phyloP scores from a whole-genome alignment of 1,139 yeast species.

The Hansenula anomala region DNA sequence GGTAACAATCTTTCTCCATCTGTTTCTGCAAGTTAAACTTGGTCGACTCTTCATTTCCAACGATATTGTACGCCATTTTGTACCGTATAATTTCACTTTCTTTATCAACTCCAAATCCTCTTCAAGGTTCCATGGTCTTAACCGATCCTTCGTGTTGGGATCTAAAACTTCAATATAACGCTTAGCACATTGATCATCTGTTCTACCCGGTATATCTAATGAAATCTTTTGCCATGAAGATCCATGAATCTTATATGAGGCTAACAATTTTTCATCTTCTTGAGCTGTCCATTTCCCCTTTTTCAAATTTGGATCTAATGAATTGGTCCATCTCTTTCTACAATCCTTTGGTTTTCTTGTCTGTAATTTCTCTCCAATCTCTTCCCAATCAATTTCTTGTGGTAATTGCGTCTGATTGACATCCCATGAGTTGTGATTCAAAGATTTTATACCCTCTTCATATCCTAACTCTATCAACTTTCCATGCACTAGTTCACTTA shows the following conservation, averaged over 20 bases:
- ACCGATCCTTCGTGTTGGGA: conserved; percentile 71
- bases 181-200: conserved; percentile 94
- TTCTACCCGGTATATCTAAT: conserved; percentile 70
- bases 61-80: conserved; percentile 86
- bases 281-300: conserved; percentile 89
- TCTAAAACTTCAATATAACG: conserved; percentile 85
- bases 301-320: conserved; percentile 74
- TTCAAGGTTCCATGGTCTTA: conserved; percentile 73
- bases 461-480: conserved; percentile 27
- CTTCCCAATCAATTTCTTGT: conserved; percentile 61
- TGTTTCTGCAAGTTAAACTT: conserved; percentile 81
- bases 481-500: conserved; percentile 36
- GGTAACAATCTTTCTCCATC: conserved; percentile 86
- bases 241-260: conserved; percentile 66
- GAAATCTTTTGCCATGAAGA: conserved; percentile 87
- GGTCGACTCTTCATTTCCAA: conserved; percentile 73
- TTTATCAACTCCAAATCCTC: conserved; percentile 70
- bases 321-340: conserved; percentile 71
- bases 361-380: conserved; percentile 43
- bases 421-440: conserved; percentile 24
- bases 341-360: conserved; percentile 63
- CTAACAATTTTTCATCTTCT: conserved; percentile 65
- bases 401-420: conserved; percentile 23
- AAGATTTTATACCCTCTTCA: conserved; percentile 26
- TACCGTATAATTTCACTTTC: conserved; percentile 70